Percentiles rank a stretch among this genome's conserved stretches.
phyloP scores from a whole-genome alignment of 805 yeast genomes.

The Hanseniaspora singularis region DNA sequence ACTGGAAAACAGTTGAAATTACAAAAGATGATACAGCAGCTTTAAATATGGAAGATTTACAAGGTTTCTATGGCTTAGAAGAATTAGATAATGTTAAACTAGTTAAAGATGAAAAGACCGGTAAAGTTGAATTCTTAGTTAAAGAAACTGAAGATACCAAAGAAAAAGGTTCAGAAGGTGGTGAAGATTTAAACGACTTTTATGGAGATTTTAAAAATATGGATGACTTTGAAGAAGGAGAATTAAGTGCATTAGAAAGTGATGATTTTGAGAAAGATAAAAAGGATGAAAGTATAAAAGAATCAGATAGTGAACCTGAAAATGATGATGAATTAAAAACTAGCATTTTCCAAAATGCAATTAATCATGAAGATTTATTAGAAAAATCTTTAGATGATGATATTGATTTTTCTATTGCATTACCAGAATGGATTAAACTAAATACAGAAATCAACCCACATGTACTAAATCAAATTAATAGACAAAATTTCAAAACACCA shows the following conservation, averaged over 20 bases:
- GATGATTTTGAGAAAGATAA: conserved; percentile 23
- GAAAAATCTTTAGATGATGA: conserved; percentile 21
- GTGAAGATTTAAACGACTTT: conserved; percentile 18
- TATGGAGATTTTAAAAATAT: conserved; percentile 26
- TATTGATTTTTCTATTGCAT: conserved; percentile 29
- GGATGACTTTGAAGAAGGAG: conserved; percentile 27
- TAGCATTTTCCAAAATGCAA: conserved; percentile 23
- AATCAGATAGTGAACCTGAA: conserved; percentile 14
- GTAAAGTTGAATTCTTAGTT: conserved; percentile 49
- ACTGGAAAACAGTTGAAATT: conserved; percentile 73
- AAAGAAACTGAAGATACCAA: conserved; percentile 27
- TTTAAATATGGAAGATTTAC: conserved; percentile 62
- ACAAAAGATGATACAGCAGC: conserved; percentile 38
- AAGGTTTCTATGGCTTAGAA: conserved; percentile 85
- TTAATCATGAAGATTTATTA: conserved; percentile 21
- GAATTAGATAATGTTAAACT: conserved; percentile 81
- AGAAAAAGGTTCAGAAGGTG: conserved; percentile 18
- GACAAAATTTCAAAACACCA: conserved; percentile 52
- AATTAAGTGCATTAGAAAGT: conserved; percentile 23
- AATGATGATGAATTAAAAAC: conserved; percentile 21
- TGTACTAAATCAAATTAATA: conserved; percentile 49
- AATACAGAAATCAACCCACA: conserved; percentile 37
- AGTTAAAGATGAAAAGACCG: conserved; percentile 53
- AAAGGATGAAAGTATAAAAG: no score
- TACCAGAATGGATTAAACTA: conserved; percentile 50